Evolutionary conservation across 2,329 filamentous ascomycete species (phyloP), one percentile per base, ranked within the genome.

Genomic region (Nakataea oryzae): DNA sequence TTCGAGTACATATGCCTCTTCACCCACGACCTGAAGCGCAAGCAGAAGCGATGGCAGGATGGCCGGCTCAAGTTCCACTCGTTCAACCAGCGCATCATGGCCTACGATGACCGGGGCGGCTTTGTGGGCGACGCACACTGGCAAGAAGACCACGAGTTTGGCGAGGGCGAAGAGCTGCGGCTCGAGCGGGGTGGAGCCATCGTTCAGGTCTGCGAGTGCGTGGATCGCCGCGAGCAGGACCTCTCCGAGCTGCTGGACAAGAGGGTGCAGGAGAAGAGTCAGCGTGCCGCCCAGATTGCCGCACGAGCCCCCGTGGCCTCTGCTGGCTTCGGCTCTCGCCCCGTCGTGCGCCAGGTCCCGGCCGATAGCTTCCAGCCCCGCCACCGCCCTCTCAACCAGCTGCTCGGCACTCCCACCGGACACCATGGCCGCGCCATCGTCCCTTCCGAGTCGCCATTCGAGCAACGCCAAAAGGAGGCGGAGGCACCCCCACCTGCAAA

Each of bases 41-140:
- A 97, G 76, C 87, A 91, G 68, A 97, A 97, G 73, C 81, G 90
- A 64, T 97, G 93, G 93, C 91, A 96, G 70, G 93, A 97, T 86
- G 93, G 93, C 47, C 86, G 86, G 60, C 83, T 97, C 64, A 89
- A 88, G 66, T 96, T 88, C 66, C 93, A 97, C 71, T 88, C 89
- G 0, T 96, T 96, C 82, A 97, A 97, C 76, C 90, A 87, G 70
- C 86, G 91, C 5, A 79, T 95, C 64, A 96, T 97, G 90, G 90
- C 96, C 8, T 93, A 95, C 69, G 92, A 96, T 72, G 86, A 90
- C 58, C 79, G 84, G 2, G 86, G 89, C 0, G 91, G 93, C 71
- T 91, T 88, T 66, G 82, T 97, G 30, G 93, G 92, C 3, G 93
- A 96, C 72, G 85, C 86, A 34, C 91, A 96, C 74, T 95, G 90